These are phyloP conservation scores for Aspergillus sp. DNA, from an alignment of 2,329 filamentous ascomycete genomes.

Conservation along the genomic window DNA sequence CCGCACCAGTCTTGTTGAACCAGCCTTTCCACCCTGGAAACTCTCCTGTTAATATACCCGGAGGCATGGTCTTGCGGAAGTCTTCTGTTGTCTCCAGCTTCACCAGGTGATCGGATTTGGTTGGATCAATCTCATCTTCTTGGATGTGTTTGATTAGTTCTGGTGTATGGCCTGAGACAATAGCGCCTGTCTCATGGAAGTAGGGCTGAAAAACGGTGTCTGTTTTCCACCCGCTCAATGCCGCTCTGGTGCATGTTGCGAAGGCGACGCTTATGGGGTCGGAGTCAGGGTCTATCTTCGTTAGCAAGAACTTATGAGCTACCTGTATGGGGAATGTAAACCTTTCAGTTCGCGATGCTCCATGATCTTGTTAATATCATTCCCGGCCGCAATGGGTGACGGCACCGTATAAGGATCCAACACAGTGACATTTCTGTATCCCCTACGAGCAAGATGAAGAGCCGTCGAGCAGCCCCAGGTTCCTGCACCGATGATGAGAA, in stretches of 20 bases:
- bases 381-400: slow-evolving; percentile 44
- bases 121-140: slow-evolving; percentile 27
- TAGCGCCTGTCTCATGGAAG: slow-evolving; percentile 41
- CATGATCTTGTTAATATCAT: slow-evolving; percentile 47
- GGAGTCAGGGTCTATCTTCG: slow-evolving; percentile 6
- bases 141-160: slow-evolving; percentile 33
- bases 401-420: slow-evolving; percentile 43
- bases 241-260: slow-evolving; percentile 20
- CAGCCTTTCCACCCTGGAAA: slow-evolving; percentile 49
- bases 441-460: slow-evolving; percentile 44
- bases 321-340: slow-evolving; percentile 9
- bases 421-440: slow-evolving; percentile 45
- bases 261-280: slow-evolving; percentile 17
- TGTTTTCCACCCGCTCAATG: slow-evolving; percentile 36
- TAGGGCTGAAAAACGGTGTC: slow-evolving; percentile 41
- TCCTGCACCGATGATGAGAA: slow-evolving; percentile 44
- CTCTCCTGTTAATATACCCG: slow-evolving; percentile 45
- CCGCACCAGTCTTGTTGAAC: slow-evolving; percentile 34
- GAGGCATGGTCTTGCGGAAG: slow-evolving; percentile 47
- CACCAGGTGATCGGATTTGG: slow-evolving; percentile 21
- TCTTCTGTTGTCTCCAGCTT: slow-evolving; percentile 38
- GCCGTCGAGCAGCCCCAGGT: slow-evolving; percentile 50
- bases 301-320: not conserved
- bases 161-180: slow-evolving; percentile 36
- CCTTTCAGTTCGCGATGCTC: slow-evolving; percentile 31